These are phyloP conservation scores for Diospyros lotus DNA, from an alignment of 148 eudicot genomes.

Conservation along the genomic window DNA sequence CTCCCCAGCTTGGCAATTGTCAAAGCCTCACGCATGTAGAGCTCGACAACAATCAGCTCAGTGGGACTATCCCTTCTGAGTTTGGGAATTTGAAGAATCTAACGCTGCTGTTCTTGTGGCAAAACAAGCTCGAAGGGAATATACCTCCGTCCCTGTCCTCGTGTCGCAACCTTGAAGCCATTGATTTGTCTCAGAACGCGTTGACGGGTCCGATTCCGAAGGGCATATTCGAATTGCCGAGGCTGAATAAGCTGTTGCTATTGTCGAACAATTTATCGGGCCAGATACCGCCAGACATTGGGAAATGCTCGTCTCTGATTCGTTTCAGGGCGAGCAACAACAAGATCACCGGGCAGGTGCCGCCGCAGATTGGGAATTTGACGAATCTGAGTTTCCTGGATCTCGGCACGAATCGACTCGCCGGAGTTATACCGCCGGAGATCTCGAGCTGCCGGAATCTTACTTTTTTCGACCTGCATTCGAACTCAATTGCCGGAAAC, in stretches of 20 bases:
- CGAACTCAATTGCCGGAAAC: slow-evolving; percentile 60
- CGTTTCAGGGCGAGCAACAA: slow-evolving; percentile 70
- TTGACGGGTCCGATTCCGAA: slow-evolving; percentile 69
- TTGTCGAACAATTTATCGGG: slow-evolving; percentile 79
- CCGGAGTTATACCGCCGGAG: slow-evolving; percentile 61
- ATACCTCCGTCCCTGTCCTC: slow-evolving; percentile 53
- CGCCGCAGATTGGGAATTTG: slow-evolving; percentile 63
- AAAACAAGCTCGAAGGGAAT: slow-evolving; percentile 67
- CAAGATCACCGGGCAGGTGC: slow-evolving; percentile 56
- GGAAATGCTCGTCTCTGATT: slow-evolving; percentile 63
- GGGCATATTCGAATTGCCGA: slow-evolving; percentile 58
- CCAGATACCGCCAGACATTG: slow-evolving; percentile 55
- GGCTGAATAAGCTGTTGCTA: slow-evolving; percentile 61
- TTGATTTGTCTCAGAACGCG: slow-evolving; percentile 66
- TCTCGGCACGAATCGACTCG: slow-evolving; percentile 62
- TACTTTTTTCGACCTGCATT: slow-evolving; percentile 76
- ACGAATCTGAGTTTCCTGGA: slow-evolving; percentile 67
- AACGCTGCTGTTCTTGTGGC: slow-evolving; percentile 66
- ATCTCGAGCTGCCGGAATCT: slow-evolving; percentile 73
- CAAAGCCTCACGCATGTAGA: slow-evolving; percentile 62
- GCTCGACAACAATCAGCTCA: slow-evolving; percentile 78
- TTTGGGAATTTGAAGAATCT: slow-evolving; percentile 60
- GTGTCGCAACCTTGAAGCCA: slow-evolving; percentile 55
- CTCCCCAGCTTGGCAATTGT: slow-evolving; percentile 60
- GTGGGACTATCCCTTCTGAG: slow-evolving; percentile 65